Percentiles rank a stretch among this genome's conserved stretches.
phyloP scores from a whole-genome alignment of 2,329 filamentous ascomycete species.

The Aspergillus fumigatiaffinis region DNA sequence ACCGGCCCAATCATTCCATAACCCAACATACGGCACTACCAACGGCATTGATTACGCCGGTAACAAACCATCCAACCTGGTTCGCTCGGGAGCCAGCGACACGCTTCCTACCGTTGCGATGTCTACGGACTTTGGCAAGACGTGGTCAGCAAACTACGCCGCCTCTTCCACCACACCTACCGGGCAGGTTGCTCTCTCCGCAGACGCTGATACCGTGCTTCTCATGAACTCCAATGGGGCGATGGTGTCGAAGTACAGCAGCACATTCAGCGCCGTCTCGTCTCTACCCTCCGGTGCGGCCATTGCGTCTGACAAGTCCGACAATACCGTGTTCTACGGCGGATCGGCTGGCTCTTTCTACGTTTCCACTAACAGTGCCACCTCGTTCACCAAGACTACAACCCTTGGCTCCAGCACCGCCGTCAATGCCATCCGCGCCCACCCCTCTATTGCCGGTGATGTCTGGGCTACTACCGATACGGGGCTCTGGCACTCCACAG shows the following conservation, averaged over 20 bases:
- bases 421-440: constrained; percentile 16
- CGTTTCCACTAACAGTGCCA: constrained; percentile 48
- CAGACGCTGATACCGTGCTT: constrained; percentile 45
- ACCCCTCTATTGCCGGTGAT: constrained; percentile 19
- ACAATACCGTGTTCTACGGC: constrained; percentile 52
- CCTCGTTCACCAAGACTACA: constrained; percentile 43
- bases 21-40: constrained; percentile 46
- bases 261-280: constrained; percentile 44
- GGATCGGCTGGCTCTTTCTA: constrained; percentile 48
- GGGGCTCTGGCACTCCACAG: constrained; percentile 52
- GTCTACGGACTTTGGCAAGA: constrained; percentile 49
- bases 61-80: constrained; percentile 44
- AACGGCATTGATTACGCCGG: constrained; percentile 42
- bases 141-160: constrained; percentile 48
- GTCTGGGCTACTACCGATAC: constrained; percentile 40
- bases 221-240: constrained; percentile 21
- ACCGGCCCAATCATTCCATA: constrained; percentile 46
- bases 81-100: constrained; percentile 47
- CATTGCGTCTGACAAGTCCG: constrained; percentile 54
- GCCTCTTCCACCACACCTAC: constrained; percentile 43
- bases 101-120: constrained; percentile 43
- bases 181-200: constrained; percentile 50
- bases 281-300: constrained; percentile 45
- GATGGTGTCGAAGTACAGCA: constrained; percentile 13
- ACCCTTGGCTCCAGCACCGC: constrained; percentile 31